Conservation (phyloP, 441 rosid genomes). For the Brassica hybrid region DNA sequence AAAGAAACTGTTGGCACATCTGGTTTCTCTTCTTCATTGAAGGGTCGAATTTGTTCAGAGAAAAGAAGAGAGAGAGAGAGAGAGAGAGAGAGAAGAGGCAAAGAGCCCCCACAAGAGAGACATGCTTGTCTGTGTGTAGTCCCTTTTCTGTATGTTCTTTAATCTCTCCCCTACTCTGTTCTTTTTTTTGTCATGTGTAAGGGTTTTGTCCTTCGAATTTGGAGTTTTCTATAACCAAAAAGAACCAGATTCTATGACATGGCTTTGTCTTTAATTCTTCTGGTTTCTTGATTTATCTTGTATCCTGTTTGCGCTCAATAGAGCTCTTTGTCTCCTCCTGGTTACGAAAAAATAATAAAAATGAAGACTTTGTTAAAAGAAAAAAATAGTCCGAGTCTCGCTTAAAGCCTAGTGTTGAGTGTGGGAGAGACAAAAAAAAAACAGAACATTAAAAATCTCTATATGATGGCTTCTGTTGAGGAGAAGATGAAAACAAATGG, state of each 20-base stretch:
- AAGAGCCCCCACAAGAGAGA: slow-evolving; percentile 60
- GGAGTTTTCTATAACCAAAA: slow-evolving; percentile 16
- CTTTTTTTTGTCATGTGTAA: slow-evolving; percentile 47
- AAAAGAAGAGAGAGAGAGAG: slow-evolving; percentile 29
- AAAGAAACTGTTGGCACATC: slow-evolving; percentile 44
- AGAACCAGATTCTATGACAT: slow-evolving; percentile 51
- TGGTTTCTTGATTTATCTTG: slow-evolving; percentile 30
- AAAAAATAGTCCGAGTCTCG: neutral
- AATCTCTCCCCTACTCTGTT: slow-evolving; percentile 34
- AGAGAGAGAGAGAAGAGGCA: slow-evolving; percentile 18
- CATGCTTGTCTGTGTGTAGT: slow-evolving; percentile 48
- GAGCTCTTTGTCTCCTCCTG: slow-evolving; percentile 28
- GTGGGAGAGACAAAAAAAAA: slow-evolving; percentile 21
- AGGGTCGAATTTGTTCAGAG: slow-evolving; percentile 61
- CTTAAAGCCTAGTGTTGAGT: slow-evolving; percentile 26
- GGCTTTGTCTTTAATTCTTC: slow-evolving; percentile 39
- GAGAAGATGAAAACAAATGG: slow-evolving; percentile 62
- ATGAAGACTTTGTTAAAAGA: slow-evolving; percentile 13
- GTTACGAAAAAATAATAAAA: neutral
- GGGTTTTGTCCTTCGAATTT: slow-evolving; percentile 10
- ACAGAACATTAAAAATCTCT: slow-evolving; percentile 14
- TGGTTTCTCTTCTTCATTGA: slow-evolving; percentile 53
- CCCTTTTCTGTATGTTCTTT: slow-evolving; percentile 37
- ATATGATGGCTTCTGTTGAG: slow-evolving; percentile 59
- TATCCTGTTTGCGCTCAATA: slow-evolving; percentile 26